These are phyloP conservation scores for Didymella lethalis DNA, from an alignment of 2,329 filamentous ascomycete genomes.

Conservation along the genomic window DNA sequence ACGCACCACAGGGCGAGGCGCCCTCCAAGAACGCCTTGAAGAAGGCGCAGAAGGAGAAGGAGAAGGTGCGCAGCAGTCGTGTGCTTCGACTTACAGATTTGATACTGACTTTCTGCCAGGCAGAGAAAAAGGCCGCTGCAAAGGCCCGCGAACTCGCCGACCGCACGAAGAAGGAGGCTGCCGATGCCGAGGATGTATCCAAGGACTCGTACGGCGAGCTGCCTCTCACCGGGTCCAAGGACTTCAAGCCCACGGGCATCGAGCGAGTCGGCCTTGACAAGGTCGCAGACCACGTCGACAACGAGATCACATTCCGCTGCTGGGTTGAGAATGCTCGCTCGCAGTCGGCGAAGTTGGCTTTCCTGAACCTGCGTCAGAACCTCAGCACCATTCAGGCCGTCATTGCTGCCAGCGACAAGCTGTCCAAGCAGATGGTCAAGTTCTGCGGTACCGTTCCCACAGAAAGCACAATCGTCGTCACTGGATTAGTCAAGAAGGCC, in stretches of 20 bases:
- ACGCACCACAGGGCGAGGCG: slow-evolving; percentile 32
- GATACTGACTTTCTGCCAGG: slow-evolving; percentile 31
- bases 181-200: slow-evolving; percentile 70
- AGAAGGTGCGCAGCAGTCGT: slow-evolving; percentile 41
- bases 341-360: slow-evolving; percentile 90
- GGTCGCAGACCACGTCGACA: slow-evolving; percentile 46
- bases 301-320: slow-evolving; percentile 73
- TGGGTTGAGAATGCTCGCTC: slow-evolving; percentile 87
- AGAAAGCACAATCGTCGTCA: slow-evolving; percentile 83
- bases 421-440: slow-evolving; percentile 92
- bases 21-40: slow-evolving; percentile 54
- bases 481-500: slow-evolving; percentile 81
- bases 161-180: slow-evolving; percentile 64
- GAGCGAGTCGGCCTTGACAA: slow-evolving; percentile 66
- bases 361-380: slow-evolving; percentile 81
- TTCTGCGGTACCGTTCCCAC: slow-evolving; percentile 77
- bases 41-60: slow-evolving; percentile 53
- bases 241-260: slow-evolving; percentile 60
- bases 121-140: slow-evolving; percentile 52
- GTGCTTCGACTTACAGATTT: slow-evolving; percentile 4
- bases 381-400: slow-evolving; percentile 85
- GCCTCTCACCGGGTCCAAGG: slow-evolving; percentile 64
- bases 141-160: slow-evolving; percentile 61
- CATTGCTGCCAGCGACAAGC: slow-evolving; percentile 66
- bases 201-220: slow-evolving; percentile 82